These are phyloP conservation scores for Cercospora sesami DNA, from an alignment of 2,329 filamentous ascomycete species.

Conservation along the genomic window DNA sequence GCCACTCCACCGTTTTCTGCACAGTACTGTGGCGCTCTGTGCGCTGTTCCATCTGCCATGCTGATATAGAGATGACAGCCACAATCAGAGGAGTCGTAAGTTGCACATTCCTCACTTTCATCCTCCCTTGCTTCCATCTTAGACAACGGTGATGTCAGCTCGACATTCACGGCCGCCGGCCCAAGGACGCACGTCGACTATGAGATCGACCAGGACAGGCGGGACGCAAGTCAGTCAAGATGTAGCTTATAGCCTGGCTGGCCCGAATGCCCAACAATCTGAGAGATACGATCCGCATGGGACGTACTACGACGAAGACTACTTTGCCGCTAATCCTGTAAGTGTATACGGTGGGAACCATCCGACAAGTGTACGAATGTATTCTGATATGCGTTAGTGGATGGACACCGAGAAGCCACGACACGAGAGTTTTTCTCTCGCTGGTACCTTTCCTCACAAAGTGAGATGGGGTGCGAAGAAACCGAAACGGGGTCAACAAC, in stretches of 20 bases:
- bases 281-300: constrained; percentile 26
- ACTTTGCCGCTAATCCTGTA: constrained; percentile 30
- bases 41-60: constrained; percentile 1
- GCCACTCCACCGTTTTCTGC: constrained; percentile 10
- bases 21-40: constrained; percentile 2
- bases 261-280: constrained; percentile 9
- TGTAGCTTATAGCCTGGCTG: constrained; percentile 25
- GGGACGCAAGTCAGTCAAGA: constrained; percentile 17
- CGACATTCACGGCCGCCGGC: constrained; percentile 11
- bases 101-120: constrained; percentile 12
- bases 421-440: constrained; percentile 30
- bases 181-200: constrained; percentile 15
- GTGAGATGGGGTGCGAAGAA: constrained; percentile 27
- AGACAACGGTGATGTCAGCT: constrained; percentile 19
- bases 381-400: neutral
- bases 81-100: neutral
- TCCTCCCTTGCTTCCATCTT: constrained; percentile 11
- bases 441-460: constrained; percentile 32
- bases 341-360: neutral
- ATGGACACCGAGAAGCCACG: constrained; percentile 27
- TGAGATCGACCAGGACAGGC: constrained; percentile 14
- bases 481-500: constrained; percentile 15
- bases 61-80: constrained; percentile 4
- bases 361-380: neutral
- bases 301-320: constrained; percentile 33